phyloP scores from a whole-genome alignment of 306 rosid species.

The Datisca glomerata region DNA sequence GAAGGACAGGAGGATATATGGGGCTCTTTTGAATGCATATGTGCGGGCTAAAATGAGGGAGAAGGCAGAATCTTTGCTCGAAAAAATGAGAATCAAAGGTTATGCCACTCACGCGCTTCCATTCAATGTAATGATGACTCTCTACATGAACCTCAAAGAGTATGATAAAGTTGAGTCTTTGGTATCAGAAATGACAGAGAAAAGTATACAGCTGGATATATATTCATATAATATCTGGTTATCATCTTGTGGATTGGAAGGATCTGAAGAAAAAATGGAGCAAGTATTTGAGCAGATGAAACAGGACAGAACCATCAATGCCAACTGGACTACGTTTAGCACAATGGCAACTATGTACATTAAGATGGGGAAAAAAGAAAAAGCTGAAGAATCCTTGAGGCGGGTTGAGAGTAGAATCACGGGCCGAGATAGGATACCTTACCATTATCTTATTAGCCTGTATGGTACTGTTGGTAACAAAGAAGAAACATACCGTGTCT shows the following conservation, averaged over 20 bases:
- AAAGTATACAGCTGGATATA: conserved; percentile 49
- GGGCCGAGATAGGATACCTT: conserved; percentile 78
- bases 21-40: conserved; percentile 79
- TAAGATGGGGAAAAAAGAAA: conserved; percentile 56
- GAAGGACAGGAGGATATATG: conserved; percentile 66
- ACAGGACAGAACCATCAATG: conserved; percentile 43
- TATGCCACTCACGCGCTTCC: conserved; percentile 59
- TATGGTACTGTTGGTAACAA: conserved; percentile 69
- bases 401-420: conserved; percentile 62
- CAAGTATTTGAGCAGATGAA: conserved; percentile 69
- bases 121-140: conserved; percentile 94
- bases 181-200: conserved; percentile 73
- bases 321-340: conserved; percentile 91
- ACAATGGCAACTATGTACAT: conserved; percentile 85
- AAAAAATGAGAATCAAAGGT: conserved; percentile 58
- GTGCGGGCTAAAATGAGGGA: conserved; percentile 42
- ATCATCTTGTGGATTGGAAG: conserved; percentile 74
- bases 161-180: conserved; percentile 59
- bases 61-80: conserved; percentile 74
- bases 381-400: conserved; percentile 74
- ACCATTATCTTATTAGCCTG: conserved; percentile 77
- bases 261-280: conserved; percentile 65
- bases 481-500: conserved; percentile 72
- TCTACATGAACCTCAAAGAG: conserved; percentile 74
- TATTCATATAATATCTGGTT: conserved; percentile 91